phyloP scores from a whole-genome alignment of 495 filamentous ascomycete species.

The Penicillium antarcticum region DNA sequence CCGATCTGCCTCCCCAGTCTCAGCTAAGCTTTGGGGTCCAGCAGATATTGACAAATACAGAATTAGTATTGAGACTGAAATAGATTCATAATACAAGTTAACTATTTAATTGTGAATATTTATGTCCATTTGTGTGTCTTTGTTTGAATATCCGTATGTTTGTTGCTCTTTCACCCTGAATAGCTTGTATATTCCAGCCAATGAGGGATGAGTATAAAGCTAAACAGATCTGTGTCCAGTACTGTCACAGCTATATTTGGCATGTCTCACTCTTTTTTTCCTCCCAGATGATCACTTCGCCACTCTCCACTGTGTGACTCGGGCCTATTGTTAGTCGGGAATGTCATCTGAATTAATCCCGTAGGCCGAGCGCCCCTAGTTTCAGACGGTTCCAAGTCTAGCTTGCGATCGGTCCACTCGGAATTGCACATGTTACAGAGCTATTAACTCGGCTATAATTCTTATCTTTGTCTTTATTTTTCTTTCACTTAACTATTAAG shows the following conservation, averaged over 20 bases:
- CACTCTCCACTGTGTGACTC: slow-evolving; percentile 5
- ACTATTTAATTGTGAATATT: background rate
- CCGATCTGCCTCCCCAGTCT: slow-evolving; percentile 2
- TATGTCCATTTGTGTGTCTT: background rate
- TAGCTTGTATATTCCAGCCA: background rate
- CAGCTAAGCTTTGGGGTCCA: slow-evolving; percentile 5
- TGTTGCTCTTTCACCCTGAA: slow-evolving; percentile 8
- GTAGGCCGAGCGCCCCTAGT: slow-evolving; percentile 16
- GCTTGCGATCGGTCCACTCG: slow-evolving; percentile 6
- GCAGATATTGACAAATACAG: no score
- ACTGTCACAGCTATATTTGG: slow-evolving; percentile 6
- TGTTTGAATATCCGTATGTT: background rate
- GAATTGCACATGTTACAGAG: no score
- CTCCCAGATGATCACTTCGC: slow-evolving; percentile 3
- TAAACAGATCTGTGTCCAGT: background rate
- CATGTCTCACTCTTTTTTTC: slow-evolving; percentile 7
- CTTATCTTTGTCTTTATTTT: no score
- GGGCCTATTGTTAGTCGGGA: background rate
- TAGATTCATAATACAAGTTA: no score
- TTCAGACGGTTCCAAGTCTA: slow-evolving; percentile 10
- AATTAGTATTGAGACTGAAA: no score
- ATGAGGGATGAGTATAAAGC: background rate
- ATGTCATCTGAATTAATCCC: background rate
- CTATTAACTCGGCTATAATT: no score
- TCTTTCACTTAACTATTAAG: no score